Evolutionary conservation across 1,139 yeast species (phyloP), one percentile per base, ranked within the genome.

Genomic region (Suhomyces ambrosiae): DNA sequence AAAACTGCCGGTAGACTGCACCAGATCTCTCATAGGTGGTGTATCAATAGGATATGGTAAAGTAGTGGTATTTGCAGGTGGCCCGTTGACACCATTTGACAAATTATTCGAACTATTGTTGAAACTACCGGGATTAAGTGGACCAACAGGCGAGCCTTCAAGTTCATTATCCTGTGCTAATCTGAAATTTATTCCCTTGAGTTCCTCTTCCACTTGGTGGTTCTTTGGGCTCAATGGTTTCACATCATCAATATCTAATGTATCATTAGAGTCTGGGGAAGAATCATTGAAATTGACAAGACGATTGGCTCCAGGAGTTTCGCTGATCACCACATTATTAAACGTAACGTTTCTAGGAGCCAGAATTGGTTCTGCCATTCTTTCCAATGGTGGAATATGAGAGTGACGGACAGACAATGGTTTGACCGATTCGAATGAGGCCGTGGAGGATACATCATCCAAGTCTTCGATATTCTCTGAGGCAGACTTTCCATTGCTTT

Each of bases 221-320:
- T 44, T 61, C 36, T 62, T 60, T 3, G 69, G 69, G 30, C 62
- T 57, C 46, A 65, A 58, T 6, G 71, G 70, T 40, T 48, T 48
- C 8, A 41, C 49, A 17, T 41, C 46, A 5, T 33, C 41, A 3
- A 33, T n/a, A 8, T 37, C 36, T 12, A 38, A 10, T 3, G 19
- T 8, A 16, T 38, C 38, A 17, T 24, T 15, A 6, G 42, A 27
- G 2, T 40, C 40, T 2, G 44, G 41, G 6, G 44, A 33, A 9
- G 44, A 33, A 11, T 37, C 41, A 12, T 40, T 33, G 36, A 37
- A 37, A 15, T 35, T 30, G 21, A 35, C 46, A 6, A 33, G 29
- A n/a, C 24, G 30, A 12, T 32, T 27, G n/a, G 32, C 28, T 6
- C 33, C 25, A 7, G 45, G 41, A 2, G 38, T 24, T 4, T 39